Percentiles rank a stretch among this genome's conserved stretches.
Conservation (phyloP, 2,329 filamentous ascomycete species). For the Aspergillus sp. region DNA sequence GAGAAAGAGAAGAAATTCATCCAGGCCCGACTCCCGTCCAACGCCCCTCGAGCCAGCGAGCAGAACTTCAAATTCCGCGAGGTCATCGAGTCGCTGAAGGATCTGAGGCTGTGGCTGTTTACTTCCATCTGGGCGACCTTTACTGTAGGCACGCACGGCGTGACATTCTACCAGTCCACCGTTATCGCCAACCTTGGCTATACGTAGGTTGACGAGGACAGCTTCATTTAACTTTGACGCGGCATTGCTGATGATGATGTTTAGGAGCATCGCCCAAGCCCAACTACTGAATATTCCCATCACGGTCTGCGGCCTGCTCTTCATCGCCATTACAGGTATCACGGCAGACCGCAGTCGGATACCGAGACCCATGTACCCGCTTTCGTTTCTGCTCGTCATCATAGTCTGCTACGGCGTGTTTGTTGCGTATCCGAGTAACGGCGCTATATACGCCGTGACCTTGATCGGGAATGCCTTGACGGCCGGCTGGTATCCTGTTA, state of each 20-base stretch:
- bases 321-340: constrained; percentile 45
- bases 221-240: too few relatives aligned
- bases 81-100: constrained; percentile 40
- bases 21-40: constrained; percentile 46
- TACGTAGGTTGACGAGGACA: constrained; percentile 32
- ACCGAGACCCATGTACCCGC: constrained; percentile 46
- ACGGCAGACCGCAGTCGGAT: constrained; percentile 45
- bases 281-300: constrained; percentile 54
- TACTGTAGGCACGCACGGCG: constrained; percentile 47
- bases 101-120: constrained; percentile 47
- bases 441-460: constrained; percentile 50
- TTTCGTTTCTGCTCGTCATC: constrained; percentile 46
- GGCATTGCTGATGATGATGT: not conserved
- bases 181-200: constrained; percentile 44
- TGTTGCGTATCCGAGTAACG: constrained; percentile 47
- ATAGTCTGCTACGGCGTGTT: constrained; percentile 49
- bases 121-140: constrained; percentile 49
- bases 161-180: constrained; percentile 46
- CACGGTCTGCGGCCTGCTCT: constrained; percentile 41
- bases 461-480: constrained; percentile 46
- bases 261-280: constrained; percentile 15
- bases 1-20: constrained; percentile 51
- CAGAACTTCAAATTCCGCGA: constrained; percentile 42
- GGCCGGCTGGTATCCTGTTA: constrained; percentile 49
- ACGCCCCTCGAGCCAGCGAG: constrained; percentile 43